These are phyloP conservation scores for Suillus subaureus DNA, from an alignment of 768 basidiomycete species.

Conservation along the genomic window DNA sequence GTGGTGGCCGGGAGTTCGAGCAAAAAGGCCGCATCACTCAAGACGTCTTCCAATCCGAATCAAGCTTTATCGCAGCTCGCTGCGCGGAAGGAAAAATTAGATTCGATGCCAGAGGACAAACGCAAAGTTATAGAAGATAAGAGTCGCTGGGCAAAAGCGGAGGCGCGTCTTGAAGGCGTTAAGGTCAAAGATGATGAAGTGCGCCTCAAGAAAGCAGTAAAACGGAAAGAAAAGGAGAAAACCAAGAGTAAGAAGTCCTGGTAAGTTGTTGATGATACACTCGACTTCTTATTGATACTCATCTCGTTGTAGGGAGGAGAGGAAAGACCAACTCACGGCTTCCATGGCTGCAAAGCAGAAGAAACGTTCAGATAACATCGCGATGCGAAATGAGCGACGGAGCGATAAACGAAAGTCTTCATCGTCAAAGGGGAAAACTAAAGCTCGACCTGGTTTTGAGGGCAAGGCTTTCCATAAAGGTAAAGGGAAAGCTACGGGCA, in stretches of 20 bases:
- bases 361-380: slow-evolving; percentile 67
- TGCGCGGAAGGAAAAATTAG: slow-evolving; percentile 76
- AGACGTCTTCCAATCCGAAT: slow-evolving; percentile 52
- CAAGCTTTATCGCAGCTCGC: slow-evolving; percentile 77
- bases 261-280: slow-evolving; percentile 45
- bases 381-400: slow-evolving; percentile 77
- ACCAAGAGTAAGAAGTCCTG: slow-evolving; percentile 81
- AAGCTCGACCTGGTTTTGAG: slow-evolving; percentile 84
- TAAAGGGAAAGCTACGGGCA: slow-evolving; percentile 33
- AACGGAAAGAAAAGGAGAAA: slow-evolving; percentile 92
- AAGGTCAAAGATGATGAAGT: slow-evolving; percentile 89
- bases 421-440: slow-evolving; percentile 47
- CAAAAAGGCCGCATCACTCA: slow-evolving; percentile 56
- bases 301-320: slow-evolving; percentile 67
- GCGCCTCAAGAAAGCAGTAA: slow-evolving; percentile 89
- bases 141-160: slow-evolving; percentile 90
- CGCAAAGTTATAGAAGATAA: slow-evolving; percentile 53
- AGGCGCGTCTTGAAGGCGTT: slow-evolving; percentile 83
- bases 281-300: background rate
- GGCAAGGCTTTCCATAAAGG: slow-evolving; percentile 76
- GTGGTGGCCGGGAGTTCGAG: slow-evolving; percentile 50
- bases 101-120: slow-evolving; percentile 79
- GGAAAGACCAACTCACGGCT: slow-evolving; percentile 75
- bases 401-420: slow-evolving; percentile 58
- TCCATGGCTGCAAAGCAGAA: slow-evolving; percentile 29